Base-by-base conservation (phyloP, 108 stramenopile species). In the Conticribra guillardii region DNA sequence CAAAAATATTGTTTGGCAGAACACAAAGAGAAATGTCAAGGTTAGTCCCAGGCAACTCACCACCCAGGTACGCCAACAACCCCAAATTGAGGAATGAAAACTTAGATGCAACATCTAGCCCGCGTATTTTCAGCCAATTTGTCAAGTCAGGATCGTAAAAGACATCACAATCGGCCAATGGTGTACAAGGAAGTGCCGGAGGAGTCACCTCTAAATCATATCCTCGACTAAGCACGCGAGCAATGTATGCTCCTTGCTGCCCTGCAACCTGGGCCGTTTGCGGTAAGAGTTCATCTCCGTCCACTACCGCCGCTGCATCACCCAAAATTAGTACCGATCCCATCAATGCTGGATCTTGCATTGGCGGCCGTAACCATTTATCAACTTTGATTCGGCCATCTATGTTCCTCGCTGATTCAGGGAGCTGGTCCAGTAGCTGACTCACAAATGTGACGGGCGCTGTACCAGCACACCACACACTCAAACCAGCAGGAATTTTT, bases 201-300 rank as follows among this genome's bases (percentile, higher is more conserved):
- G 83, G 75, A 0, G 81, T 77, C 1, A n/a, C 22, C 28, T 54
- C 51, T 24, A 87, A 63, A 57, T 87, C 72, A 51, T 87, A 90
- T 11, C 72, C 78, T 58, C 89, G 69, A 59, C 59, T 62, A 14
- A 88, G 58, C 48, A 88, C 17, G 17, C 90, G 71, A 11, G 86
- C 87, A 24, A 78, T 71, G 54, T 76, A 91, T 3, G 90, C 87
- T 24, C 90, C 90, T 60, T 86, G 85, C 53, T 91, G 90, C 54
- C 82, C 87, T 1, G 89, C 89, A 16, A 88, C 89, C 66, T 91
- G 89, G 8, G 90, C 90, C 8, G 89, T 90, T 29, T 80, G 73
- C 9, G 90, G 90, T 15, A 90, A 57, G 16, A 70, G 51, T 11
- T n/a, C 28, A 49, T 64, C 34, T 22, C 44, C 52, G 19, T 64